Base-by-base conservation (phyloP, 177 flowering plant genomes). In the Vitis hybrid region DNA sequence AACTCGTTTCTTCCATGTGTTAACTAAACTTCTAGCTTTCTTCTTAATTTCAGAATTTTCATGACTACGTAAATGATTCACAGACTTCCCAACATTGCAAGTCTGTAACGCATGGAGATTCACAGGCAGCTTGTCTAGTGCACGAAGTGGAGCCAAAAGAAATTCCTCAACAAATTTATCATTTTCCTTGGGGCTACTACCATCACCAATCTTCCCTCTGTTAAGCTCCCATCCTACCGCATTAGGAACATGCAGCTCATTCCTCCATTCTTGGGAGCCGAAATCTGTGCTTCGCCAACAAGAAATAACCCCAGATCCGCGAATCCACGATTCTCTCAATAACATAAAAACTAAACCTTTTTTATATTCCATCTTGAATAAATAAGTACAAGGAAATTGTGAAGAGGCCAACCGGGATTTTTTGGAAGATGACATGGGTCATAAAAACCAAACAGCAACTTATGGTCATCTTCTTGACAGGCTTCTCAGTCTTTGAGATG, bases 361-460 rank as follows among this genome's bases (percentile, higher is more conserved):
- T 76, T 78, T 49, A 89, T 65, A 62, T 80, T 81, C 97, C 99
- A 93, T 84, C 91, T 89, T 51, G 86, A 69, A 70, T 62, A 83
- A 66, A 90, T 84, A 70, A 88, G 82, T n/a, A 90, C 89, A 29
- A 95, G 86, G 69, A 85, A 87, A 85, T 93, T 95, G 72, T 97
- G 92, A 63, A 95, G 98, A 69, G 98, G 98, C 98, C 99, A 95
- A 55, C 99, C 97, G 20, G 99, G 99, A 78, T 89, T 82, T 68
- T 78, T 88, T 64, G 87, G 90, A 76, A 86, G 93, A 84, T 93
- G 87, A 69, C 95, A 93, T 31, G 99, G 94, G 68, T 95, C 99
- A 81, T 91, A 95, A 73, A 95, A 95, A 10, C 97, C 97, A 87
- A 90, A 95, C 1, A 95, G 77, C 62, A 93, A 64, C 99, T 95